These are phyloP conservation scores for Jaminaea rosea DNA, from an alignment of 1,284 basidiomycete species.

Conservation along the genomic window DNA sequence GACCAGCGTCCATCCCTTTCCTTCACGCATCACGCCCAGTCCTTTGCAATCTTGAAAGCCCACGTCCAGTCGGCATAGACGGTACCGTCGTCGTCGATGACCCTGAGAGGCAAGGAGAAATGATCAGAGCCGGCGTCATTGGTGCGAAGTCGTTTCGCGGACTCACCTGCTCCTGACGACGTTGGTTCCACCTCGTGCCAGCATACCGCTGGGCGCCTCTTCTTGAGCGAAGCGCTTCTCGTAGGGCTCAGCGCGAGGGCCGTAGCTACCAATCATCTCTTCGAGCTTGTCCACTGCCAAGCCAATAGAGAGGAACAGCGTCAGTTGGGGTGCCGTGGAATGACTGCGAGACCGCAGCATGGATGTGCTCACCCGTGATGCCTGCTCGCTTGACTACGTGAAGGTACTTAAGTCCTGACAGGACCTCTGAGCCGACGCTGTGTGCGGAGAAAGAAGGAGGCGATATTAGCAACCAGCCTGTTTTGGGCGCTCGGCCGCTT, in stretches of 20 bases:
- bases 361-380: constrained; percentile 49
- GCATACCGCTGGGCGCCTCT: constrained; percentile 55
- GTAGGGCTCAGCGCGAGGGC: constrained; percentile 48
- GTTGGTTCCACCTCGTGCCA: constrained; percentile 68
- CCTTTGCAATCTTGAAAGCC: neutral
- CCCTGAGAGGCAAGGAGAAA: constrained; percentile 33
- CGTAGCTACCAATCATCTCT: constrained; percentile 82
- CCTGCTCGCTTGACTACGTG: constrained; percentile 65
- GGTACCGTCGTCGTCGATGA: constrained; percentile 70
- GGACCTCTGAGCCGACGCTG: constrained; percentile 63
- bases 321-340: too few relatives aligned
- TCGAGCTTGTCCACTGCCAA: constrained; percentile 71
- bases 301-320: neutral
- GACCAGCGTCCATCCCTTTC: too few relatives aligned
- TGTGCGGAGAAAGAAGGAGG: neutral
- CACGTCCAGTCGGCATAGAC: constrained; percentile 54
- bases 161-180: constrained; percentile 59
- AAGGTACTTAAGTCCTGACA: constrained; percentile 74
- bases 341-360: too few relatives aligned
- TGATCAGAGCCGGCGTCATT: neutral
- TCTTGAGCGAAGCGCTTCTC: constrained; percentile 49
- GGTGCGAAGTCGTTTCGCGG: neutral
- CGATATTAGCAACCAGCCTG: neutral
- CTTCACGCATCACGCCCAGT: too few relatives aligned
- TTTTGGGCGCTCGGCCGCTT: neutral